Conservation (phyloP, 495 filamentous ascomycete genomes). For the Lasiosphaeriaceae sp. region DNA sequence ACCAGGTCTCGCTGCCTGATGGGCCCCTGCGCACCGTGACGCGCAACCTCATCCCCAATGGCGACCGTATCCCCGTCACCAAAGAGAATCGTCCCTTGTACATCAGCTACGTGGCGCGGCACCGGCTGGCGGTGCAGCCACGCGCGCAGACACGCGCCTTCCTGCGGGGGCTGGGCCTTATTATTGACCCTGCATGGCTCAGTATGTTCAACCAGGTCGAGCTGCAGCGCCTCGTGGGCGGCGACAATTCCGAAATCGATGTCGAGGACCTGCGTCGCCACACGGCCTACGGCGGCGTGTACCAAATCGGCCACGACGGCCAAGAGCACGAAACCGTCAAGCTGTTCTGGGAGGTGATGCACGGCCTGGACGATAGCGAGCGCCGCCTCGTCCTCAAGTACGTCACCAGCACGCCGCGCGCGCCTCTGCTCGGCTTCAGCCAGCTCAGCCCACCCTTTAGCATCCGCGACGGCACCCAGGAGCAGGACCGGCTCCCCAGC, state of each 20-base stretch:
- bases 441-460: conserved; percentile 83
- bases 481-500: conserved; percentile 78
- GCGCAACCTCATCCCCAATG: conserved; percentile 68
- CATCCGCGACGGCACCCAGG: conserved; percentile 80
- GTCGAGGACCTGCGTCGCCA: conserved; percentile 83
- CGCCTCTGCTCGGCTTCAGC: conserved; percentile 87
- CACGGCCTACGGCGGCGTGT: conserved; percentile 84
- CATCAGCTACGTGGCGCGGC: conserved; percentile 83
- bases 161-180: conserved; percentile 74
- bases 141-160: conserved; percentile 79
- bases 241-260: conserved; percentile 78
- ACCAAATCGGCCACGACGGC: conserved; percentile 80
- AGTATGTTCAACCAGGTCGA: conserved; percentile 98
- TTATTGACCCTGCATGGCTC: conserved; percentile 90
- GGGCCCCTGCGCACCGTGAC: conserved; percentile 55
- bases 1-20: conserved; percentile 60
- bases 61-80: conserved; percentile 75
- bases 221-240: conserved; percentile 86
- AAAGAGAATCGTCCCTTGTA: conserved; percentile 92
- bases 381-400: conserved; percentile 87
- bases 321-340: conserved; percentile 77
- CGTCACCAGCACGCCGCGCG: conserved; percentile 88
- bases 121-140: conserved; percentile 77
- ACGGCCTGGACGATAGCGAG: conserved; percentile 65
- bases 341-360: conserved; percentile 92